Conservation (phyloP, 768 basidiomycete genomes). For the Auriscalpium orientale region DNA sequence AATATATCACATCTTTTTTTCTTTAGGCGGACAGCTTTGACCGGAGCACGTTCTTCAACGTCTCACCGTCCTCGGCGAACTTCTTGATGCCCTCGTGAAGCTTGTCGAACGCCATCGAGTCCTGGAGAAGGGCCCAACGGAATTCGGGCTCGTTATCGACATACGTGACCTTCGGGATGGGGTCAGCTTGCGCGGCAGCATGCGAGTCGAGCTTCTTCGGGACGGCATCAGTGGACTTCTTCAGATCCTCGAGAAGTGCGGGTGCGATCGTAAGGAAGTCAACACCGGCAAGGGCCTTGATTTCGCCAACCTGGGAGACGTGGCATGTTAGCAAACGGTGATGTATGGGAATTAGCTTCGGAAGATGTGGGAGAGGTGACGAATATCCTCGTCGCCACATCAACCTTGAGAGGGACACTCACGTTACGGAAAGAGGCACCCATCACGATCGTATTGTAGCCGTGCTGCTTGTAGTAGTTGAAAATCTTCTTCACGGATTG, state of each 20-base stretch:
- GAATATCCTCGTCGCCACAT: not conserved
- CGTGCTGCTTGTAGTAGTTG: conserved; percentile 99
- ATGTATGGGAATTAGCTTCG: not conserved
- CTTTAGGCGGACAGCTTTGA: conserved; percentile 48
- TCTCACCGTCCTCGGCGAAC: conserved; percentile 91
- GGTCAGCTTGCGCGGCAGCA: conserved; percentile 49
- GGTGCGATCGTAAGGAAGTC: conserved; percentile 98
- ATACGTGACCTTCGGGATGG: conserved; percentile 74
- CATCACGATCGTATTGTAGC: conserved; percentile 99
- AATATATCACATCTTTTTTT: too few relatives aligned
- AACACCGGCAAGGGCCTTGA: conserved; percentile 90
- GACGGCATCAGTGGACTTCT: conserved; percentile 66
- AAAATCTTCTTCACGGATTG: conserved; percentile 93
- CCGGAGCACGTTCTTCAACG: conserved; percentile 77
- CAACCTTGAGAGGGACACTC: conserved; percentile 21
- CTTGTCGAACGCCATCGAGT: conserved; percentile 98
- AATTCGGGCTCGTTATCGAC: conserved; percentile 94
- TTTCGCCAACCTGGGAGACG: conserved; percentile 66
- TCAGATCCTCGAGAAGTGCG: conserved; percentile 84
- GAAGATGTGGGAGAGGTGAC: not conserved
- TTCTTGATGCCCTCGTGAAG: conserved; percentile 97
- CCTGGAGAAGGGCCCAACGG: conserved; percentile 89
- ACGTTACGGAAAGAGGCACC: conserved; percentile 99
- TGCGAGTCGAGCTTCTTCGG: conserved; percentile 77
- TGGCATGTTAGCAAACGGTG: not conserved